phyloP scores from a whole-genome alignment of 257 asterid species.

The Coffea eugenioides region DNA sequence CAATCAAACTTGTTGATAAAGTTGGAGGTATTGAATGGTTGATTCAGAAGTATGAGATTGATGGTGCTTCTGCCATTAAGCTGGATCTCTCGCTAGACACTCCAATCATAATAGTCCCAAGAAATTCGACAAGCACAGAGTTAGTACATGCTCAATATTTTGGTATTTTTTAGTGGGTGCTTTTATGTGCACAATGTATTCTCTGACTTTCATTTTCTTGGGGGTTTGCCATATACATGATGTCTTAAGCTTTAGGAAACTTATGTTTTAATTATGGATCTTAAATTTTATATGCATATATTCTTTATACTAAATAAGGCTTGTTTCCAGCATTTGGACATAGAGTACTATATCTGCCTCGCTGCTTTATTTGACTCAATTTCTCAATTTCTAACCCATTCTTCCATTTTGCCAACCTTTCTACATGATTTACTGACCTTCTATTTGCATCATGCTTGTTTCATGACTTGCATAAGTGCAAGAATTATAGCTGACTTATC shows the following conservation, averaged over 20 bases:
- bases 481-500: neutral
- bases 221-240: no score
- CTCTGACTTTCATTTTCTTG: no score
- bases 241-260: no score
- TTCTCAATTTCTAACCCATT: no score
- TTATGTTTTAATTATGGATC: no score
- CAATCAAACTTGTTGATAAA: slow-evolving; percentile 89
- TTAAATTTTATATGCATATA: no score
- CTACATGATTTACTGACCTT: neutral
- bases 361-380: no score
- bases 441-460: neutral
- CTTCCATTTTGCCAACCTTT: neutral
- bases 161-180: neutral
- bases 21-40: slow-evolving; percentile 99
- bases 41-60: slow-evolving; percentile 93
- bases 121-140: slow-evolving; percentile 91
- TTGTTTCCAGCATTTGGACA: no score
- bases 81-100: slow-evolving; percentile 91
- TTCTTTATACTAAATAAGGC: no score
- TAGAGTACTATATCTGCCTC: no score
- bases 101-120: slow-evolving; percentile 90
- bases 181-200: no score
- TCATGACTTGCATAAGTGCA: neutral
- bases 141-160: slow-evolving; percentile 41
- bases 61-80: slow-evolving; percentile 94